phyloP scores from a whole-genome alignment of 306 rosid genomes.

The Ceratonia siliqua region DNA sequence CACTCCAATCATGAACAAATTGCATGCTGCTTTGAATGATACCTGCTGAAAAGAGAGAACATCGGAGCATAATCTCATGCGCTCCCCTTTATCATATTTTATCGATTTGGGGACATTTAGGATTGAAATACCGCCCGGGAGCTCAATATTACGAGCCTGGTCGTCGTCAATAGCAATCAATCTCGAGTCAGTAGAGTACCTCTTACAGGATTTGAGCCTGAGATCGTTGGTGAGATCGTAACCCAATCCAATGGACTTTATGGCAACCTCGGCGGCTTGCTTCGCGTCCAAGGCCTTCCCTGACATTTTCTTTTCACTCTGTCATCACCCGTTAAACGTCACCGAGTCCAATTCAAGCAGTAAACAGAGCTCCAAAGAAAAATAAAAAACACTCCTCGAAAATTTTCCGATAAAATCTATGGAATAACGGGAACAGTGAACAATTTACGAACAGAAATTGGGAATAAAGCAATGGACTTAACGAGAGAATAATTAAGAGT shows the following conservation, averaged over 20 bases:
- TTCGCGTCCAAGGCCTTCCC: slow-evolving; percentile 33
- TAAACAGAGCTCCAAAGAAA: no score
- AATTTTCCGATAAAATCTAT: no score
- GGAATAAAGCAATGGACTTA: no score
- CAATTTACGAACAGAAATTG: no score
- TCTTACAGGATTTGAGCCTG: slow-evolving; percentile 54
- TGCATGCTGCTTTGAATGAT: neutral
- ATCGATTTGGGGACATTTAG: slow-evolving; percentile 75
- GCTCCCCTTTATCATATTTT: slow-evolving; percentile 87
- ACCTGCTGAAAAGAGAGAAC: slow-evolving; percentile 88
- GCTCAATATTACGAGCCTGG: slow-evolving; percentile 44
- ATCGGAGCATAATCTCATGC: slow-evolving; percentile 74
- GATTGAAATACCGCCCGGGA: slow-evolving; percentile 64
- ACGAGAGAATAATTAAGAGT: no score
- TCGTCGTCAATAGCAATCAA: slow-evolving; percentile 52
- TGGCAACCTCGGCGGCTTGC: slow-evolving; percentile 40
- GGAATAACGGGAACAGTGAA: no score
- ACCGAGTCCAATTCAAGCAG: no score
- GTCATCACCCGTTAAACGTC: no score
- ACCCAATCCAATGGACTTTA: slow-evolving; percentile 53
- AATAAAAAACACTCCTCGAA: no score
- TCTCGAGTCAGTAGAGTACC: slow-evolving; percentile 39
- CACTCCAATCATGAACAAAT: neutral
- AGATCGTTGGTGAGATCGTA: slow-evolving; percentile 59
- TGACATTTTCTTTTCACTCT: slow-evolving; percentile 22